These are phyloP conservation scores for Waitea zeae DNA, from an alignment of 1,284 basidiomycete genomes.

Conservation along the genomic window DNA sequence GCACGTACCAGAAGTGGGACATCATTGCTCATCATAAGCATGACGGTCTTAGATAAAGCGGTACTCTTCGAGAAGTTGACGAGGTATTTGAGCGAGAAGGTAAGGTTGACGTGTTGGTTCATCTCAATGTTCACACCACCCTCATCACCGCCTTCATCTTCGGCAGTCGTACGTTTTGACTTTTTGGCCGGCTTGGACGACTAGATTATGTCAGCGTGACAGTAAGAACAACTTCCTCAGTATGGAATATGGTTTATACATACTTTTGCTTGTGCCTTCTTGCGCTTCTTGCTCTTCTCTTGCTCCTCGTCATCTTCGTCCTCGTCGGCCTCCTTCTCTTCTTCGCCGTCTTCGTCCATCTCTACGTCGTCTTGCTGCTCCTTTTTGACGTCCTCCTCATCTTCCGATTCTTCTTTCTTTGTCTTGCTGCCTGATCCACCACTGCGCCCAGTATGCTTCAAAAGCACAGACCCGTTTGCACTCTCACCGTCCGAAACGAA, in stretches of 20 bases:
- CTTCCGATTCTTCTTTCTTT: slow-evolving; percentile 27
- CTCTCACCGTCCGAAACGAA: slow-evolving; percentile 92
- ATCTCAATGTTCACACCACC: slow-evolving; percentile 64
- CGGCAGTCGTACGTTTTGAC: slow-evolving; percentile 21
- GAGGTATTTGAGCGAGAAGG: slow-evolving; percentile 95
- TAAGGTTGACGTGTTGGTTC: slow-evolving; percentile 83
- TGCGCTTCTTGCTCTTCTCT: slow-evolving; percentile 16
- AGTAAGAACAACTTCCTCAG: slow-evolving; percentile 7
- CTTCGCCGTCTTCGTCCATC: slow-evolving; percentile 16
- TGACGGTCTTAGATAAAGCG: slow-evolving; percentile 55
- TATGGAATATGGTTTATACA: slow-evolving; percentile 11
- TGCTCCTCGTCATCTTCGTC: slow-evolving; percentile 24
- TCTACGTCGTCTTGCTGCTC: background rate
- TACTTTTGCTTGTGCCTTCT: background rate
- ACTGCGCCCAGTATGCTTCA: slow-evolving; percentile 53
- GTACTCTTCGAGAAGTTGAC: slow-evolving; percentile 94
- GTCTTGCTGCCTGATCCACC: slow-evolving; percentile 25
- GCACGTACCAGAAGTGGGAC: slow-evolving; percentile 69
- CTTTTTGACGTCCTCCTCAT: slow-evolving; percentile 16
- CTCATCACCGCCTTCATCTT: slow-evolving; percentile 20
- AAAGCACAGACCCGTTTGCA: slow-evolving; percentile 77
- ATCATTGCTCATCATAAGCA: slow-evolving; percentile 81
- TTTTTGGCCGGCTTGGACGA: slow-evolving; percentile 36
- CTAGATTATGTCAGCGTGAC: slow-evolving; percentile 17
- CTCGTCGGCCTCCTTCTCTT: slow-evolving; percentile 20